Conservation (phyloP, 2,329 filamentous ascomycete species). For the Cryphonectria carpinicola region DNA sequence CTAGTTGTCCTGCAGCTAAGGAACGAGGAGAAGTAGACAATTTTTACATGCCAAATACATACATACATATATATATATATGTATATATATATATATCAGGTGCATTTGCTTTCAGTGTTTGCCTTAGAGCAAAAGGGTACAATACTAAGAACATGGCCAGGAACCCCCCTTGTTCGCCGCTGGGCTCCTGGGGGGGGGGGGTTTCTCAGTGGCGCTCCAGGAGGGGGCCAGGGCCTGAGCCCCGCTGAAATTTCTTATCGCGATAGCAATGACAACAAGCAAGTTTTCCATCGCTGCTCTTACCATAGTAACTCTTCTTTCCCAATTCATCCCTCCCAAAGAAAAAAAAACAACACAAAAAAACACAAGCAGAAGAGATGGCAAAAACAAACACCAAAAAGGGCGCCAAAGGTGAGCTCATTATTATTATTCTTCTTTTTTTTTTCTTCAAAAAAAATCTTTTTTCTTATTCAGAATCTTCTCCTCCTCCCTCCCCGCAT, state of each 20-base stretch:
- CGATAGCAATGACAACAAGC: conserved; percentile 5
- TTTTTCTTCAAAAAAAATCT: no score
- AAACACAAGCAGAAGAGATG: conserved; percentile 19
- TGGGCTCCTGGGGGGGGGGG: no score
- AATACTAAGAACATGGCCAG: not conserved
- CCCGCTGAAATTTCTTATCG: conserved; percentile 25
- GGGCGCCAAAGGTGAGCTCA: conserved; percentile 24
- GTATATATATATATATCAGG: no score
- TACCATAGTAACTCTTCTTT: not conserved
- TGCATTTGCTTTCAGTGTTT: not conserved
- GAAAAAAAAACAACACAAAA: conserved; percentile 1
- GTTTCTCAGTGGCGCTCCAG: not conserved
- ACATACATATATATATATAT: no score
- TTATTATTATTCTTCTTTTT: no score
- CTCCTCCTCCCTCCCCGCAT: not conserved
- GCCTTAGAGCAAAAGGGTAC: not conserved
- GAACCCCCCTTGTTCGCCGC: not conserved
- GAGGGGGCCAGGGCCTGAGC: not conserved
- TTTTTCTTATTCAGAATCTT: no score
- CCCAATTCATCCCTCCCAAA: not conserved
- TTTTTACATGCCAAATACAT: not conserved
- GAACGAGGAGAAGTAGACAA: not conserved
- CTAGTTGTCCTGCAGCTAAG: not conserved
- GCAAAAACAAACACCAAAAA: conserved; percentile 23
- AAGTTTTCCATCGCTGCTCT: conserved; percentile 7